Evolutionary conservation across 2,329 filamentous ascomycete genomes (phyloP), one percentile per base, ranked within the genome.

Genomic region (Alternaria ventricosa): DNA sequence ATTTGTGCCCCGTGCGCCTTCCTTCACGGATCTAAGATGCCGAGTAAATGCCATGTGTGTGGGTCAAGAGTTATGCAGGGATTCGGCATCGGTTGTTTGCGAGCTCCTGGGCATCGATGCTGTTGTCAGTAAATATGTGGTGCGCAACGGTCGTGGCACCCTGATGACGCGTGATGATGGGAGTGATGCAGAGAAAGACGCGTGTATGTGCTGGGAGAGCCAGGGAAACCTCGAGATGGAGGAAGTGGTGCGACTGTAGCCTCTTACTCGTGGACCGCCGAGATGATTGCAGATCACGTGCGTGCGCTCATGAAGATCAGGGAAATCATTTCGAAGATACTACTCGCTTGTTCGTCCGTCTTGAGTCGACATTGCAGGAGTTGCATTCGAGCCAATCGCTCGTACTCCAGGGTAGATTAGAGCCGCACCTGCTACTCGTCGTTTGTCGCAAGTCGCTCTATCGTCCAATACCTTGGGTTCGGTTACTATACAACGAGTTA

Each of bases 21-120:
- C 60, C 47, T 57, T 49, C 22, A 47, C 60, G 60, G 60, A 53
- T 59, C 47, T 20, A 30, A 45, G 60, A 50, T 62, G 60, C 60
- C 60, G 60, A 59, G 54, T 41, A 44, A 62, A 59, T 62, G 55
- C 60, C 60, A 62, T 62, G 43, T 33, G 22, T 59, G 55, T 62
- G 60, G 60, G 56, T 53, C 56, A 23, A 27, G 30, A 53, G 33
- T 36, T 49, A 49, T 56, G 43, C 54, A 56, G 43, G 54, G 54
- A 30, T 47, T 28, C 22, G 43, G 41, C 43, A 56, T 56, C 51
- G 59, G 54, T 46, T 23, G 33, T 45, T 25, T 56, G 54, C 20
- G 28, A 45, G 18, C 25, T 33, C n/a, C 54, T 25, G 43, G 18
- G 15, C 43, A 45, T 28, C 43, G 18, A 33, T 28, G 27, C 30